A percentile compares a stretch with the other conserved stretches of the same genome.
Evolutionary conservation across 108 stramenopile species (phyloP).

Genomic region (Cyclostephanos tholiformis): DNA sequence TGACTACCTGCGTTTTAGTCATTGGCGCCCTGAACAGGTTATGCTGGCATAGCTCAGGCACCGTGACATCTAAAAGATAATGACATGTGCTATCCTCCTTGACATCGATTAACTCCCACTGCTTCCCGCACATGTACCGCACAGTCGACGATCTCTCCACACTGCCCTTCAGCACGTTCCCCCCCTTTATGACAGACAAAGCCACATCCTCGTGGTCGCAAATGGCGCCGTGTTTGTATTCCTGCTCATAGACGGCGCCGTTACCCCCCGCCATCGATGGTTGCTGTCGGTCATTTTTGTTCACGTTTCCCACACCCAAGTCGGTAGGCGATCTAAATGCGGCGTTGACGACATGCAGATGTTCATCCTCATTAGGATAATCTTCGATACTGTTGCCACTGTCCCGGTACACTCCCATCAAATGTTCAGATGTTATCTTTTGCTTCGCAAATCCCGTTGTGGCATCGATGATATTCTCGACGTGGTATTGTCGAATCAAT

Average conservation of each 20-base stretch:
- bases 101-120: slow-evolving; percentile 55
- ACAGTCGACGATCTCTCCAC: slow-evolving; percentile 76
- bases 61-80: slow-evolving; percentile 72
- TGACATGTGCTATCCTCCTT: slow-evolving; percentile 91
- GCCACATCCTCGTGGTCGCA: slow-evolving; percentile 79
- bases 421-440: slow-evolving; percentile 57
- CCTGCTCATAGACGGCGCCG: slow-evolving; percentile 71
- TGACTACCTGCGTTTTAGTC: slow-evolving; percentile 76
- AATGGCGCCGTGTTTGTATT: slow-evolving; percentile 73
- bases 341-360: slow-evolving; percentile 67
- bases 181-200: slow-evolving; percentile 78
- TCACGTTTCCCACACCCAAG: slow-evolving; percentile 11
- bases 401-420: slow-evolving; percentile 61
- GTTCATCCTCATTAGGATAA: slow-evolving; percentile 65
- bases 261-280: slow-evolving; percentile 53
- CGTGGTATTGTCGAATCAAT: slow-evolving; percentile 76
- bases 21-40: slow-evolving; percentile 76
- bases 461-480: slow-evolving; percentile 48
- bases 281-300: slow-evolving; percentile 8
- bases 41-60: slow-evolving; percentile 82
- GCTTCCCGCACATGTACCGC: slow-evolving; percentile 71
- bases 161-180: slow-evolving; percentile 59
- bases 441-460: slow-evolving; percentile 33
- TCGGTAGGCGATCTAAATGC: slow-evolving; percentile 37
- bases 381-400: slow-evolving; percentile 35